These are phyloP conservation scores for Knoxia roxburghii DNA, from an alignment of 257 asterid species.

Conservation along the genomic window DNA sequence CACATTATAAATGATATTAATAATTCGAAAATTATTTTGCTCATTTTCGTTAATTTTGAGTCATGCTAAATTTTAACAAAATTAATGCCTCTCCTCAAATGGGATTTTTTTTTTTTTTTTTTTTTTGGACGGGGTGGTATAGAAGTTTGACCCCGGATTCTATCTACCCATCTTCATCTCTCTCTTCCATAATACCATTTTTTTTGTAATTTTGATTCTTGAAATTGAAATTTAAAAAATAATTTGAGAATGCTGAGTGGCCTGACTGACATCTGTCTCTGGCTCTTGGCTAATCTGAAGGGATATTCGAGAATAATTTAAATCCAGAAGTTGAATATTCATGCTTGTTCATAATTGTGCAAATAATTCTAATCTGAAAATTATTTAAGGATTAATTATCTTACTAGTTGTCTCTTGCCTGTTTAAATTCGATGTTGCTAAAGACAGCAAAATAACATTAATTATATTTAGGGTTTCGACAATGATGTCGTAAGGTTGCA, in stretches of 20 bases:
- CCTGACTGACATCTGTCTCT: constrained; percentile 1
- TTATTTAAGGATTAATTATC: neutral
- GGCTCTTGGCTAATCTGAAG: constrained; percentile 27
- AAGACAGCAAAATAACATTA: neutral
- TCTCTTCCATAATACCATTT: constrained; percentile 13
- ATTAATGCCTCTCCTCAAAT: constrained; percentile 8
- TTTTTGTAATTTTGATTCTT: neutral
- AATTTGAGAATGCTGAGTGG: neutral
- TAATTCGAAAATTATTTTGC: too few relatives aligned
- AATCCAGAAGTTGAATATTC: neutral
- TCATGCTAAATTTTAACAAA: neutral
- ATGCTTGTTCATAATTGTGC: neutral
- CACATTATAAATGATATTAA: too few relatives aligned
- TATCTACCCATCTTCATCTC: neutral
- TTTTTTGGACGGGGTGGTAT: too few relatives aligned
- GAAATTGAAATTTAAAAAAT: neutral
- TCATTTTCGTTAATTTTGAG: too few relatives aligned
- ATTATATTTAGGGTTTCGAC: neutral
- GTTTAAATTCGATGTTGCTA: neutral
- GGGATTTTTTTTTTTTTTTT: constrained; percentile 7
- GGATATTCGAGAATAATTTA: constrained; percentile 12
- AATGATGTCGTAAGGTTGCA: neutral
- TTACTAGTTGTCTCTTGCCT: neutral
- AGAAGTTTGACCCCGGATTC: neutral
- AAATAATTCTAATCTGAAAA: constrained; percentile 1